These are phyloP conservation scores for Eragrostis tef DNA, from an alignment of 202 grass and related monocot species.

Conservation along the genomic window DNA sequence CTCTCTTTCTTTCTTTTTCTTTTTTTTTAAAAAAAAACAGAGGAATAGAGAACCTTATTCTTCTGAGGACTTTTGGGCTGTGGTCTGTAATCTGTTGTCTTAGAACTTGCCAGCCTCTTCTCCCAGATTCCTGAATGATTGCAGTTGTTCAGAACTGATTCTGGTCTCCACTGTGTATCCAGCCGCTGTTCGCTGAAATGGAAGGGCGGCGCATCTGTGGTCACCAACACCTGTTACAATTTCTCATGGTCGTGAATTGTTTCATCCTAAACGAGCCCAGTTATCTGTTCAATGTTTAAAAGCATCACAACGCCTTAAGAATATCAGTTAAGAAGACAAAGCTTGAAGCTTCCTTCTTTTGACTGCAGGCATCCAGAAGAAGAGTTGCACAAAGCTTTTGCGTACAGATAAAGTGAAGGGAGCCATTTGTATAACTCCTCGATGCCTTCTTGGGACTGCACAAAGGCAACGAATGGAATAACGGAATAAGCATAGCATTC, in stretches of 20 bases:
- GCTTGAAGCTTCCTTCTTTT: constrained; percentile 67
- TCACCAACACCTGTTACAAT: constrained; percentile 21
- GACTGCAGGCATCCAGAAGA: constrained; percentile 80
- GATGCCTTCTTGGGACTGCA: constrained; percentile 76
- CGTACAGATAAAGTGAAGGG: constrained; percentile 58
- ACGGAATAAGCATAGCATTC: constrained; percentile 85
- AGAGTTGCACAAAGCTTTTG: constrained; percentile 64
- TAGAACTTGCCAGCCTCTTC: constrained; percentile 52
- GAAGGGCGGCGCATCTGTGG: constrained; percentile 34
- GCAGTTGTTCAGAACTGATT: constrained; percentile 50
- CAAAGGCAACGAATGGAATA: constrained; percentile 79
- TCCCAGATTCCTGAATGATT: constrained; percentile 51
- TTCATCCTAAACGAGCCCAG: constrained; percentile 16
- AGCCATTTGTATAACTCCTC: constrained; percentile 59
- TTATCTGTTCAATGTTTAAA: constrained; percentile 22
- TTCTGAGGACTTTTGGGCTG: constrained; percentile 61
- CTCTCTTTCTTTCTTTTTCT: constrained; percentile 25
- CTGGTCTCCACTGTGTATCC: constrained; percentile 41
- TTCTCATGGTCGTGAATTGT: constrained; percentile 25
- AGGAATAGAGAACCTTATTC: constrained; percentile 73
- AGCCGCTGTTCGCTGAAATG: constrained; percentile 30
- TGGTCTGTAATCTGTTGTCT: constrained; percentile 52
- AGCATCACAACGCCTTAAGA: constrained; percentile 39
- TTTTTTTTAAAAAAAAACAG: constrained; percentile 54
- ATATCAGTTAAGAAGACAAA: constrained; percentile 47